Evolutionary conservation across 2,329 filamentous ascomycete genomes (phyloP).

Genomic region (Penicillium sclerotigenum): DNA sequence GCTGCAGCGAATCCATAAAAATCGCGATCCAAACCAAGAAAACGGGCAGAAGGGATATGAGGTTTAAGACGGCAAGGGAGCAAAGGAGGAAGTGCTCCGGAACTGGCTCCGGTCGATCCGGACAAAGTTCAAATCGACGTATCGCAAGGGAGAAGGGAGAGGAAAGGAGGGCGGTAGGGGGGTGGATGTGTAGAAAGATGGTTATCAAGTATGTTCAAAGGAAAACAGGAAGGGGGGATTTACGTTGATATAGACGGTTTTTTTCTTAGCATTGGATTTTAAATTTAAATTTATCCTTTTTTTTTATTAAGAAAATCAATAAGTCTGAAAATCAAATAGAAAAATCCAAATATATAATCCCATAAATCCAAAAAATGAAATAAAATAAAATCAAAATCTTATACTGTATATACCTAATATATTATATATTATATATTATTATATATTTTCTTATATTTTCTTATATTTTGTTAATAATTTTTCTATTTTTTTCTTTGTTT

Average conservation of each 20-base stretch:
- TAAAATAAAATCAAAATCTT: slow-evolving; percentile 5
- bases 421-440: not conserved
- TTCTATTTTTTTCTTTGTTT: slow-evolving; percentile 21
- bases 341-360: slow-evolving; percentile 10
- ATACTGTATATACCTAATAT: too few relatives aligned
- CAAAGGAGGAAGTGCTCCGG: slow-evolving; percentile 28
- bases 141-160: slow-evolving; percentile 37
- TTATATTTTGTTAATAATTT: slow-evolving; percentile 5
- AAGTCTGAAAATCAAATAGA: not conserved
- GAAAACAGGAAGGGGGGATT: slow-evolving; percentile 17
- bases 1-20: slow-evolving; percentile 26
- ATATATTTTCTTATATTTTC: slow-evolving; percentile 12
- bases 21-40: slow-evolving; percentile 26
- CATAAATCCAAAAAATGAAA: too few relatives aligned
- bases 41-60: slow-evolving; percentile 27
- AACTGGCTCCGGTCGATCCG: slow-evolving; percentile 27
- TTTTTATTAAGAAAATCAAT: slow-evolving; percentile 1
- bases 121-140: slow-evolving; percentile 26
- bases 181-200: slow-evolving; percentile 11
- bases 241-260: slow-evolving; percentile 33
- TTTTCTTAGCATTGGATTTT: slow-evolving; percentile 12
- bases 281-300: slow-evolving; percentile 3
- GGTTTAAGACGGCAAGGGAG: slow-evolving; percentile 24
- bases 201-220: slow-evolving; percentile 16
- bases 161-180: slow-evolving; percentile 22